Evolutionary conservation across 768 basidiomycete genomes (phyloP), one percentile per base, ranked within the genome.

Genomic region (Mycena kentingensis): DNA sequence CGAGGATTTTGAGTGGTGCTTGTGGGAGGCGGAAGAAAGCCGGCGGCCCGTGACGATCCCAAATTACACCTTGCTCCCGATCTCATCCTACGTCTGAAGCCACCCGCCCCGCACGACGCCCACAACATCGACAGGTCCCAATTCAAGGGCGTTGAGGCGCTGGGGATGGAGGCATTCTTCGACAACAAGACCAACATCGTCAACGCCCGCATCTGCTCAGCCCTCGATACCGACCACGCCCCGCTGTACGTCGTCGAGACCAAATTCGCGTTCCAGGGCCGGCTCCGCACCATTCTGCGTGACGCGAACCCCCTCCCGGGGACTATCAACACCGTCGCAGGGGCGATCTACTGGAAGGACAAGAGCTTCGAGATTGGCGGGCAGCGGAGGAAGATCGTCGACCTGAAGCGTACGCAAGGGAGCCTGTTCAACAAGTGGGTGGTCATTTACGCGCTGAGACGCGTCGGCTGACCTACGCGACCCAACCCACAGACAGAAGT

Each of bases 161-260:
- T n/a, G n/a, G n/a, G n/a, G n/a, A 82, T 82, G 80, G 79, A 81
- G 56, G 78, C 71, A 15, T 67, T 66, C 26, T 79, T 82, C 58
- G 77, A 79, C 63, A 79, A 79, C 71, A 74, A 76, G 50, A 68
- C 67, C 43, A 79, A 82, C 63, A 67, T 80, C 18, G 68, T 79
- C 39, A 71, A 73, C 38, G 73, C 77, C 2, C 65, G 70, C 31
- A 68, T 82, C 46, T 70, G 71, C 25, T 66, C 74, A n/a, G 58
- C 66, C 1, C 74, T 76, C 49, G n/a, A n/a, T n/a, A n/a, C n/a
- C n/a, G 79, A 80, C 56, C 62, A 73, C 37, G 76, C 76, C 0
- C 63, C 71, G 21, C 58, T 80, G 5, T 82, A 80, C 55, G 65
- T 69, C 3, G 58, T 79, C 27, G 66, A 70, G 32, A 78, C 80